Conservation (phyloP, 2,329 filamentous ascomycete genomes). For the Scedosporium apiospermum region DNA sequence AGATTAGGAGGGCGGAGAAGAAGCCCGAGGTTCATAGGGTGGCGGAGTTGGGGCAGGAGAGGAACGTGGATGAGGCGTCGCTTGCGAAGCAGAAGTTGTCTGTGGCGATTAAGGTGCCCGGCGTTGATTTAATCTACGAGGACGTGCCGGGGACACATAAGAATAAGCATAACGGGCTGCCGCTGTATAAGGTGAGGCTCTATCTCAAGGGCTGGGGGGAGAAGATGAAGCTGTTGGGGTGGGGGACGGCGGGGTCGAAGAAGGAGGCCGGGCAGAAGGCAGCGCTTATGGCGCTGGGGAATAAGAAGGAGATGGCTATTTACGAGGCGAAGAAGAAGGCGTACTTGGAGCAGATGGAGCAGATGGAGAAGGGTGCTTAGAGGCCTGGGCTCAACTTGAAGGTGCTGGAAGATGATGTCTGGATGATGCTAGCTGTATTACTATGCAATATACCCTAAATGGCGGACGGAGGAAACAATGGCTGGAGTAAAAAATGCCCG, state of each 20-base stretch:
- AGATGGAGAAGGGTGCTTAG: not conserved
- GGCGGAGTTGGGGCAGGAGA: conserved; percentile 11
- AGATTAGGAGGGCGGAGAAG: conserved; percentile 37
- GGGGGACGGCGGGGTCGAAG: conserved; percentile 56
- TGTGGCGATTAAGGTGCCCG: conserved; percentile 46
- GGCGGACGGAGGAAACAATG: too few species aligned
- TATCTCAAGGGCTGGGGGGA: conserved; percentile 63
- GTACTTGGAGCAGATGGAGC: conserved; percentile 18
- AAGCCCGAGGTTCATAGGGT: conserved; percentile 11
- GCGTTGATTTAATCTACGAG: conserved; percentile 51
- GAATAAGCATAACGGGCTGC: conserved; percentile 42
- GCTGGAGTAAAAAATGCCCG: too few species aligned
- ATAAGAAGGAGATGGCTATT: conserved; percentile 52
- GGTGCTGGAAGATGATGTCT: not conserved
- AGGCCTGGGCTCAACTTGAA: not conserved
- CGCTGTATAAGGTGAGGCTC: conserved; percentile 52
- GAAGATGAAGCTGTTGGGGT: conserved; percentile 49
- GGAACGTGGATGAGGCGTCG: not conserved
- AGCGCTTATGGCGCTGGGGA: conserved; percentile 52
- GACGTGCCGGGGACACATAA: conserved; percentile 45
- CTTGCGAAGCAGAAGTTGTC: conserved; percentile 34
- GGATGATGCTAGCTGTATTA: too few species aligned
- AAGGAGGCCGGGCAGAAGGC: conserved; percentile 60
- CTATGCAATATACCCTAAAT: too few species aligned
- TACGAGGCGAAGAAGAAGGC: conserved; percentile 39